Conservation (phyloP, 208 protist genomes). For the Trypanosoma boissoni region DNA sequence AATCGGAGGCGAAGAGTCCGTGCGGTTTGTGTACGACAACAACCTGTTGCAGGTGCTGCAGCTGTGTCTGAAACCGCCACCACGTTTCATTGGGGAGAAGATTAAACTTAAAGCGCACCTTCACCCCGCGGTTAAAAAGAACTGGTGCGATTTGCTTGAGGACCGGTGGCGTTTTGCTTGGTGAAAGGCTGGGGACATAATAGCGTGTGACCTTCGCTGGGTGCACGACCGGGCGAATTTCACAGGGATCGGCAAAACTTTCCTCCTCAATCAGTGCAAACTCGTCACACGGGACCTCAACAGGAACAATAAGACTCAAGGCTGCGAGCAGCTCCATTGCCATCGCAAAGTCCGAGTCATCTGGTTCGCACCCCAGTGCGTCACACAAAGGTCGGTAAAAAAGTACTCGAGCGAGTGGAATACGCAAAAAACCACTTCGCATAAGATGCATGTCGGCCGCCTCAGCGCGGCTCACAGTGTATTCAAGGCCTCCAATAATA, state of each 20-base stretch:
- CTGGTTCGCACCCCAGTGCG: slow-evolving; percentile 45
- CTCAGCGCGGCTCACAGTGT: slow-evolving; percentile 69
- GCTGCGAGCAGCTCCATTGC: slow-evolving; percentile 72
- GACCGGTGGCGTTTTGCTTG: slow-evolving; percentile 37
- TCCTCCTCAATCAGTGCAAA: slow-evolving; percentile 61
- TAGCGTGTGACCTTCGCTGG: slow-evolving; percentile 51
- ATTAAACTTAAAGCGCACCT: slow-evolving; percentile 79
- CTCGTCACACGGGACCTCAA: slow-evolving; percentile 66
- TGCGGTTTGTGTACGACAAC: slow-evolving; percentile 64
- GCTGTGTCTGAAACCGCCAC: slow-evolving; percentile 74
- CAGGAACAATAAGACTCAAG: slow-evolving; percentile 72
- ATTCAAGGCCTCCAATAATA: slow-evolving; percentile 84
- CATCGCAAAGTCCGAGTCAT: slow-evolving; percentile 79
- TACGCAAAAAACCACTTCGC: slow-evolving; percentile 70
- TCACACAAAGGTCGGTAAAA: slow-evolving; percentile 61
- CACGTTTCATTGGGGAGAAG: slow-evolving; percentile 85
- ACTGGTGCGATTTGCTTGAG: slow-evolving; percentile 66
- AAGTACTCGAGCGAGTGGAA: slow-evolving; percentile 71
- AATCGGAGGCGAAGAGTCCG: slow-evolving; percentile 13
- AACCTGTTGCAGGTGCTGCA: slow-evolving; percentile 54
- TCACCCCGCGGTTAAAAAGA: slow-evolving; percentile 76
- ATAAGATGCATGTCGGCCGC: slow-evolving; percentile 72
- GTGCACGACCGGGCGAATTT: slow-evolving; percentile 29
- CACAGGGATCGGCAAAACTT: slow-evolving; percentile 49
- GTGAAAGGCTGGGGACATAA: slow-evolving; percentile 80